These are phyloP conservation scores for Naganishia cerealis DNA, from an alignment of 1,284 basidiomycete species.

Conservation along the genomic window DNA sequence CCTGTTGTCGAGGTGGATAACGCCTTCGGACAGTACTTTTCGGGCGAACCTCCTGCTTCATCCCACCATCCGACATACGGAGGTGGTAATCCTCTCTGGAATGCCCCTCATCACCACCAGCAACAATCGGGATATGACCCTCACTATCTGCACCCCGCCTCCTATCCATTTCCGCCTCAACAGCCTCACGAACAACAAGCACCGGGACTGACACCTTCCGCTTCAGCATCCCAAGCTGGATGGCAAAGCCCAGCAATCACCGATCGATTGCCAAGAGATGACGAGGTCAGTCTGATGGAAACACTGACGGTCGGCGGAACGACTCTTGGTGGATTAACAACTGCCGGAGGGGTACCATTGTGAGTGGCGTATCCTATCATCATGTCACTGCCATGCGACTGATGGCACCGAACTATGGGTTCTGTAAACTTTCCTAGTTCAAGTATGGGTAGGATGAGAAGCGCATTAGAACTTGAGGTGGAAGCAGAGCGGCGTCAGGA, in stretches of 20 bases:
- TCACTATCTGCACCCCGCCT: not conserved
- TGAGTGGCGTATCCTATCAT: not conserved
- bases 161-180: not conserved
- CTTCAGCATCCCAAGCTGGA: conserved; percentile 3
- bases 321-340: conserved; percentile 19
- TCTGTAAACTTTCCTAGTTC: conserved; percentile 3
- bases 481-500: conserved; percentile 13
- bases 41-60: too few relatives aligned
- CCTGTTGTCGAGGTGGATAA: too few relatives aligned
- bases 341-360: conserved; percentile 4
- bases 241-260: conserved; percentile 29
- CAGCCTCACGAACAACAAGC: too few relatives aligned
- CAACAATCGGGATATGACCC: not conserved
- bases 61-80: too few relatives aligned
- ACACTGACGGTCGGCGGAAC: conserved; percentile 33
- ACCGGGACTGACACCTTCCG: not conserved
- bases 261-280: conserved; percentile 8
- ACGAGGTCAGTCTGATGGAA: conserved; percentile 31
- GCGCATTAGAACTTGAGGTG: conserved; percentile 9
- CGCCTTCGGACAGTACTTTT: too few relatives aligned
- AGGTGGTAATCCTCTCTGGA: too few relatives aligned
- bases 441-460: conserved; percentile 31
- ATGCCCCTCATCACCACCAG: not conserved
- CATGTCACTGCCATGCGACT: conserved; percentile 5
- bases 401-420: not conserved